A percentile compares a stretch with the other conserved stretches of the same genome.
Conservation (phyloP, 2,329 filamentous ascomycete genomes). For the Beauveria asiatica region DNA sequence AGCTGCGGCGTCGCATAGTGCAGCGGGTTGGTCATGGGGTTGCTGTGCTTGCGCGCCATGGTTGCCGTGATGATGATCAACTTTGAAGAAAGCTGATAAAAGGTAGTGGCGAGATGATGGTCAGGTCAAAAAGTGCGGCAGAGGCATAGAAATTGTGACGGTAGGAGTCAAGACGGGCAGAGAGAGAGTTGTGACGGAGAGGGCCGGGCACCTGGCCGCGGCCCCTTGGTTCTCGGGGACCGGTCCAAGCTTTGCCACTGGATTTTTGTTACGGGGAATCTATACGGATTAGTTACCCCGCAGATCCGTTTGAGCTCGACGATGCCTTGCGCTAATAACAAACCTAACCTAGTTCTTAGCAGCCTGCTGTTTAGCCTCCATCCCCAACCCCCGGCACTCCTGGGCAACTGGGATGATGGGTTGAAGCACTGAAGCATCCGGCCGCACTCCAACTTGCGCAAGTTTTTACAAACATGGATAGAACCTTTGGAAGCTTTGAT, state of each 20-base stretch:
- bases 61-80: background rate
- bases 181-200: background rate
- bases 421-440: too few relatives aligned
- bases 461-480: too few relatives aligned
- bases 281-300: slow-evolving; percentile 9
- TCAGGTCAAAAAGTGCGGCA: background rate
- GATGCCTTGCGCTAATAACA: background rate
- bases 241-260: background rate
- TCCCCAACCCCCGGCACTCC: too few relatives aligned
- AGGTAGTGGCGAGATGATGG: too few relatives aligned
- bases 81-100: background rate
- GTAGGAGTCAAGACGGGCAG: too few relatives aligned
- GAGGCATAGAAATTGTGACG: too few relatives aligned
- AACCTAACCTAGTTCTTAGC: background rate
- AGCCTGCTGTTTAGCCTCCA: too few relatives aligned
- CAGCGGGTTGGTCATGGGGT: slow-evolving; percentile 12
- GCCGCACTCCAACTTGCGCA: too few relatives aligned
- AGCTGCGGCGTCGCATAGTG: slow-evolving; percentile 11
- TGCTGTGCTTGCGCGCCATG: slow-evolving; percentile 10
- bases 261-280: background rate
- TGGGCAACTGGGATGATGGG: too few relatives aligned
- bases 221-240: background rate
- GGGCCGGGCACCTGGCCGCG: background rate
- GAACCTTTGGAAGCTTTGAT: rapidly evolving
- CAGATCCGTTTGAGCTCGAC: slow-evolving; percentile 4